Evolutionary conservation across 192 early-diverging fungal species (phyloP), one percentile per base, ranked within the genome.

Genomic region (Paraglomus brasilianum): DNA sequence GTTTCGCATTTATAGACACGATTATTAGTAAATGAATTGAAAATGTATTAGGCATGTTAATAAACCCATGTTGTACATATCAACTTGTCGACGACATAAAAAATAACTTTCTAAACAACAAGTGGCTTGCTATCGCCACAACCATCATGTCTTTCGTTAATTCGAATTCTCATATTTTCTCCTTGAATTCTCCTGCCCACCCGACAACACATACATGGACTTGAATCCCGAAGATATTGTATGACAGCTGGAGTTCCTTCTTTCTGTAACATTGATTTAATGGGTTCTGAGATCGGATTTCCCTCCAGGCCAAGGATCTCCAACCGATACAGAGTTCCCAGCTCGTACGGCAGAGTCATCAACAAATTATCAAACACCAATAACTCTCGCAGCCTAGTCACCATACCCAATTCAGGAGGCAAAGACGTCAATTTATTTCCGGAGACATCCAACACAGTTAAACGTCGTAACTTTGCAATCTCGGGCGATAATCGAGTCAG

Each of bases 271-370:
- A 97, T 60, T 4, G 80, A 81, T 62, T 89, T 87, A 24, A 97
- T 73, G 46, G 90, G 87, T 13, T 95, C 90, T 52, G 88, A 85
- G 58, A 98, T 72, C 14, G 95, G 95, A 75, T 98, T 98, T 13
- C 97, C 97, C 74, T 98, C 97, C 46, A 98, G 73, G 0, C 95
- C 97, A 48, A 98, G 79, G 0, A 82, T 88, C 68, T 97, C 95
- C 36, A 98, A 77, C 75, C 94, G 89, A 71, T 86, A 97, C 48
- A 98, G 78, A 7, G 85, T 87, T 11, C 97, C 97, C 57, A 97
- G 79, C 74, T 98, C 97, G 51, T 76, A 79, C 8, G 97, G 97
- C 57, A 98, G 67, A 17, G 86, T 88, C 9, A 89, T 79, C 46
- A 98, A 79, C 71, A 85, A 84, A 70, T 98, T 98, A 78, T 98